phyloP scores from a whole-genome alignment of 768 basidiomycete genomes.

The Tubosaeta brunneosetosa region DNA sequence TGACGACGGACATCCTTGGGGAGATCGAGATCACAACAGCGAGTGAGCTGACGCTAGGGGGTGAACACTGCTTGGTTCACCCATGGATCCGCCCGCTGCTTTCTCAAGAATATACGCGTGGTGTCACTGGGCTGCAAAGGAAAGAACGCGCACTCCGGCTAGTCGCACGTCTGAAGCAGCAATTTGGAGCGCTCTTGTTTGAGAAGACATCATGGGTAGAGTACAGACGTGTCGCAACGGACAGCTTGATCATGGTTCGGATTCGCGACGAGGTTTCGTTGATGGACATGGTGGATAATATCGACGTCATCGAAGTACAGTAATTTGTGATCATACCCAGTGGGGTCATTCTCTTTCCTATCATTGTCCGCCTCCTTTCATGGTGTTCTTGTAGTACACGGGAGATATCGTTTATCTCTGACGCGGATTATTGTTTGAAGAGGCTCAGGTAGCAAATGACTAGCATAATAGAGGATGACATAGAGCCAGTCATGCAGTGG shows the following conservation, averaged over 20 bases:
- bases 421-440: no score
- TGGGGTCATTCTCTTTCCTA: no score
- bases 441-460: no score
- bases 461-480: no score
- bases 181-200: conserved; percentile 8
- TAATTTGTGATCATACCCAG: no score
- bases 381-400: no score
- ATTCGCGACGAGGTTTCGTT: not conserved
- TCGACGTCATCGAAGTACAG: no score
- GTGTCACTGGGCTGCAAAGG: not conserved
- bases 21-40: not conserved
- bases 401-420: no score
- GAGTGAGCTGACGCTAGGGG: not conserved
- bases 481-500: no score
- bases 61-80: conserved; percentile 2
- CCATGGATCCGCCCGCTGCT: conserved; percentile 12
- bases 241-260: conserved; percentile 2
- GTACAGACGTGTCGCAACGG: conserved; percentile 11
- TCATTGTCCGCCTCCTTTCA: not conserved
- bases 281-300: not conserved
- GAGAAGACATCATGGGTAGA: not conserved
- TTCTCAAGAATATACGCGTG: not conserved
- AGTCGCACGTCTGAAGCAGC: not conserved
- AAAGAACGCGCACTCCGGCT: not conserved
- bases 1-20: not conserved